Conservation (phyloP, 352 stramenopile species). For the Hyaloperonospora brassicae region DNA sequence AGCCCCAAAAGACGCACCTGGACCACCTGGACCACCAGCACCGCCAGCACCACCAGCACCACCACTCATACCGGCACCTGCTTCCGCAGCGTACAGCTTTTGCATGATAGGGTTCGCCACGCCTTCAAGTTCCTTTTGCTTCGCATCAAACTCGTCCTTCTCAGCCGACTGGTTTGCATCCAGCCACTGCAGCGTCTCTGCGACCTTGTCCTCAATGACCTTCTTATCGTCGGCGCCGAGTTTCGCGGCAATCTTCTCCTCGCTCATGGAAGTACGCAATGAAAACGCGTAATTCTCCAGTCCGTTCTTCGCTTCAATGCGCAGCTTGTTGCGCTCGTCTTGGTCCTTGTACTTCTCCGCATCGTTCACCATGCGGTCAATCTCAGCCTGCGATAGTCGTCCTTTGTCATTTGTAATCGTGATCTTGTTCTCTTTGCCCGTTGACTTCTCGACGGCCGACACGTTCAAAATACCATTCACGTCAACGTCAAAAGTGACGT, state of each 20-base stretch:
- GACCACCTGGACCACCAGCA: slow-evolving; percentile 14
- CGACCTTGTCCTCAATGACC: slow-evolving; percentile 81
- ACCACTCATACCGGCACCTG: slow-evolving; percentile 15
- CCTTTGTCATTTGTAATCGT: slow-evolving; percentile 98
- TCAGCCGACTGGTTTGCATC: slow-evolving; percentile 88
- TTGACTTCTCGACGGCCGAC: slow-evolving; percentile 88
- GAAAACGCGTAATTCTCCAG: slow-evolving; percentile 95
- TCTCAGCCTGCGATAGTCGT: slow-evolving; percentile 94
- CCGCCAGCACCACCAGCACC: slow-evolving; percentile 17
- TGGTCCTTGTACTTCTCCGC: slow-evolving; percentile 97
- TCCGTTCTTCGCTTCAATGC: slow-evolving; percentile 93
- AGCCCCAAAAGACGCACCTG: too few species aligned
- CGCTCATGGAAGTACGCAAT: slow-evolving; percentile 85
- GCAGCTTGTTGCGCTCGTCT: slow-evolving; percentile 93
- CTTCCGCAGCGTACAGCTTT: slow-evolving; percentile 67
- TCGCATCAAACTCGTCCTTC: slow-evolving; percentile 82
- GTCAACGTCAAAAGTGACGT: slow-evolving; percentile 41
- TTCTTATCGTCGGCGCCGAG: slow-evolving; percentile 87
- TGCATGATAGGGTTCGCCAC: slow-evolving; percentile 86
- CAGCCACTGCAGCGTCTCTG: slow-evolving; percentile 96
- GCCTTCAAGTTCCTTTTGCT: slow-evolving; percentile 87
- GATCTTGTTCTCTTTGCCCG: slow-evolving; percentile 96
- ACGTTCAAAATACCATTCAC: slow-evolving; percentile 91
- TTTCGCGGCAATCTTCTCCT: slow-evolving; percentile 92
- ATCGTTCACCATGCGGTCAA: slow-evolving; percentile 97